Evolutionary conservation across 2,329 filamentous ascomycete species (phyloP).

Genomic region (Juglanconis oblonga): DNA sequence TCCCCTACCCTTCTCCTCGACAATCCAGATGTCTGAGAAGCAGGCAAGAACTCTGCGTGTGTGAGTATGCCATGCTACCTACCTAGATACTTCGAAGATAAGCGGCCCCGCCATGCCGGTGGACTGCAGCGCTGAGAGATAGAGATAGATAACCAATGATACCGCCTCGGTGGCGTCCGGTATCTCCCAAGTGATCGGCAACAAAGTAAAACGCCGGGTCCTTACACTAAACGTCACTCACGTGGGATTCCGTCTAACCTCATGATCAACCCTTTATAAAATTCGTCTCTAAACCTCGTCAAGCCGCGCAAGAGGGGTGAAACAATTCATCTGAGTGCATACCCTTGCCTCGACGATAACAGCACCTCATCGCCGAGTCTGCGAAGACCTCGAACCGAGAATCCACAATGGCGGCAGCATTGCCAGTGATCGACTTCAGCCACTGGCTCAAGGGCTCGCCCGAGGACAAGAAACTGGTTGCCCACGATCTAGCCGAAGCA

Average conservation of each 20-base stretch:
- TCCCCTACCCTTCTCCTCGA: not conserved
- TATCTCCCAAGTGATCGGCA: constrained; percentile 12
- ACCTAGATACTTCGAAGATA: not conserved
- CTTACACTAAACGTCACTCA: not conserved
- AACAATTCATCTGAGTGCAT: no score
- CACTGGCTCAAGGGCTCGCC: constrained; percentile 11
- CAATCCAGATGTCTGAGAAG: not conserved
- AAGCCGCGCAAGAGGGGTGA: no score
- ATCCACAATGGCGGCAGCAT: not conserved
- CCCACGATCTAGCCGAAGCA: constrained; percentile 22
- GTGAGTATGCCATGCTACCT: no score
- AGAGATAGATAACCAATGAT: constrained; percentile 1
- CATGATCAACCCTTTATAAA: no score
- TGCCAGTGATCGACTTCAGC: constrained; percentile 18
- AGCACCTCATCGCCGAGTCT: no score
- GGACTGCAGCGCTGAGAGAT: not conserved
- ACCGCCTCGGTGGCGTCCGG: not conserved
- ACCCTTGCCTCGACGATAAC: no score
- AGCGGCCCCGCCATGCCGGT: not conserved
- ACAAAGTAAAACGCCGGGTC: not conserved
- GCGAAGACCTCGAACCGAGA: no score
- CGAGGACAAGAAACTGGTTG: constrained; percentile 6
- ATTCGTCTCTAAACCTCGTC: no score
- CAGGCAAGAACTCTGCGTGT: no score
- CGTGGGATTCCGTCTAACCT: not conserved